Base-by-base conservation (phyloP, 164 flowering plant species). In the Kalanchoe fedtschenkoi region DNA sequence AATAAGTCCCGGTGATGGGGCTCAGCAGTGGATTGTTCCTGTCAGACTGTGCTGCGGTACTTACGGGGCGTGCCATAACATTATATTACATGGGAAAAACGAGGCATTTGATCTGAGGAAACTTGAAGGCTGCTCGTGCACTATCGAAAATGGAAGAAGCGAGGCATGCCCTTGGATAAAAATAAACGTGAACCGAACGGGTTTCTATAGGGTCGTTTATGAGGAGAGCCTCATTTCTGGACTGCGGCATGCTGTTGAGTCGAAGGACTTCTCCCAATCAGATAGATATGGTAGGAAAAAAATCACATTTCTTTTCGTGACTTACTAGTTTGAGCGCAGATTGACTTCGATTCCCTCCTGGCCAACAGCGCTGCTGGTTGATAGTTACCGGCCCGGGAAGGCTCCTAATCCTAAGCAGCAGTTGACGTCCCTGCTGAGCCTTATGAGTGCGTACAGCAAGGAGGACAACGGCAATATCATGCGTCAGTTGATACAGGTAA, bases 81-180 rank as follows among this genome's bases (percentile, higher is more conserved):
- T 58, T 34, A n/a, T 58, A 32, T 34, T 58, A 34, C 38, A 32
- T 15, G 8, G 39, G 22, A 33, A 58, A 58, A 17, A 32, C 2
- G 39, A 32, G 13, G n/a, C 15, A 17, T 58, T 58, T 32, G 61
- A 58, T 34, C 22, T 34, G 38, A 58, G 26, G 24, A 58, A 58
- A 33, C 61, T 58, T 21, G 13, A 32, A 32, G 39, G 39, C 22
- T 58, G 61, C 61, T 32, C 61, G 3, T 58, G 61, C 14, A 16
- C 39, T 3, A 0, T 15, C 13, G 39, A 34, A 17, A 58, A 14
- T 0, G 24, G 22, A n/a, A 24, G 26, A 34, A 58, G 33, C 10
- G 61, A 32, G 26, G 17, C 38, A 6, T 58, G 61, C 39, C 61
- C 61, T 32, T 58, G 61, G 61, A 58, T 16, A 33, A 34, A 58